Conservation (phyloP, 805 yeast species). For the Maudiozyma pseudohumilis region DNA sequence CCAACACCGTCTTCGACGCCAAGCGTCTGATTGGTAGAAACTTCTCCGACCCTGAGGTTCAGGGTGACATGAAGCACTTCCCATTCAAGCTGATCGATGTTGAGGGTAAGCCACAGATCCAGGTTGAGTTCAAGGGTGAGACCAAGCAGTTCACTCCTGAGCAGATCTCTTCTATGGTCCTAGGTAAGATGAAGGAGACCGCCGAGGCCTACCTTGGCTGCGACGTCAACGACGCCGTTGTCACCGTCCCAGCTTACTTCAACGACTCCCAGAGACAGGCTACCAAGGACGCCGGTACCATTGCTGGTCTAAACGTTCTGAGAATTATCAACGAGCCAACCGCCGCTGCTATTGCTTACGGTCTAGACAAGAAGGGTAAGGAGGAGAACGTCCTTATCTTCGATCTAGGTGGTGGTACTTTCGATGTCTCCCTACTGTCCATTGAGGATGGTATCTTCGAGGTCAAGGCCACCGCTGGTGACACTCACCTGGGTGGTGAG, state of each 20-base stretch:
- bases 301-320: slow-evolving; percentile 87
- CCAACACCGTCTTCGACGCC: slow-evolving; percentile 89
- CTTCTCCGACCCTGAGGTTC: slow-evolving; percentile 50
- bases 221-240: slow-evolving; percentile 81
- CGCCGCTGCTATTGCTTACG: slow-evolving; percentile 97
- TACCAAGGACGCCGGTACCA: slow-evolving; percentile 91
- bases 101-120: slow-evolving; percentile 77
- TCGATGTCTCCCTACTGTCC: slow-evolving; percentile 89
- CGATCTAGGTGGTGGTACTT: slow-evolving; percentile 98
- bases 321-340: slow-evolving; percentile 94
- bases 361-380: slow-evolving; percentile 56
- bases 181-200: slow-evolving; percentile 85
- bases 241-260: slow-evolving; percentile 93
- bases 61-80: slow-evolving; percentile 58
- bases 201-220: slow-evolving; percentile 87
- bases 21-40: slow-evolving; percentile 82
- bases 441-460: slow-evolving; percentile 95
- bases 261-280: slow-evolving; percentile 97
- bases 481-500: slow-evolving; percentile 95
- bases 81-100: slow-evolving; percentile 75
- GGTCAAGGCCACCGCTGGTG: slow-evolving; percentile 82
- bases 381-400: slow-evolving; percentile 88
- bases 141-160: slow-evolving; percentile 82
- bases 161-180: slow-evolving; percentile 88
- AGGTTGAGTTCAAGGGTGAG: slow-evolving; percentile 85